Evolutionary conservation across 78 protist genomes (phyloP), one percentile per base, ranked within the genome.

Genomic region (Pigoraptor vietnamica): DNA sequence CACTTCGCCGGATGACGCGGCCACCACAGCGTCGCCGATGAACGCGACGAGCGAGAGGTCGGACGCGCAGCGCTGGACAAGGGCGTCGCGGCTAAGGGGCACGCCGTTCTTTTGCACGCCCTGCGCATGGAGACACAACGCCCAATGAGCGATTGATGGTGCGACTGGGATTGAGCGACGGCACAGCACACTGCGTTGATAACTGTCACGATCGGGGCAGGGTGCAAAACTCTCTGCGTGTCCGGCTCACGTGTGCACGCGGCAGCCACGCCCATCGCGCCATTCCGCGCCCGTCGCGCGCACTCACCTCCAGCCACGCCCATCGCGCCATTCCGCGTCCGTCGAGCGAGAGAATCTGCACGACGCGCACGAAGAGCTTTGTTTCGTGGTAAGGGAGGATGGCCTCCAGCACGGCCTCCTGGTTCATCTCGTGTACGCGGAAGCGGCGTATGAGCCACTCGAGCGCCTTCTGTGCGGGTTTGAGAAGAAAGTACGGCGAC

Each of bases 391-490:
- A 96, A 0, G 95, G 96, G 19, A 96, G 87, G 37, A 91, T 67
- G 40, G 93, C 92, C 6, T 40, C 33, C 1, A 94, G 36, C 23
- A 96, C 21, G 10, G 86, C 89, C 19, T 88, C 93, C 32, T 91
- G 90, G 55, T 96, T 94, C 91, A 88, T 92, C 88, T 89, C 94
- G 86, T 94, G 89, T 10, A 96, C 87, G 39, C 94, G 56, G 84
- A 90, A 96, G 32, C 93, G 56, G 40, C 97, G 82, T 34, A 96
- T 87, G 32, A 96, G 92, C 92, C 93, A 96, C 91, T 96, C 97
- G 79, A 96, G 83, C 37, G 93, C 79, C 89, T 96, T 93, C 25
- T 94, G 96, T 0, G 96, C 92, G 39, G 96, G 90, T 2, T 56
- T 56, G 40, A 55, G 34, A 35, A 96, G 94, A 86, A 94, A 89